Evolutionary conservation across 176 grass and related monocot species (phyloP).

Genomic region (Elaeis guineensis): DNA sequence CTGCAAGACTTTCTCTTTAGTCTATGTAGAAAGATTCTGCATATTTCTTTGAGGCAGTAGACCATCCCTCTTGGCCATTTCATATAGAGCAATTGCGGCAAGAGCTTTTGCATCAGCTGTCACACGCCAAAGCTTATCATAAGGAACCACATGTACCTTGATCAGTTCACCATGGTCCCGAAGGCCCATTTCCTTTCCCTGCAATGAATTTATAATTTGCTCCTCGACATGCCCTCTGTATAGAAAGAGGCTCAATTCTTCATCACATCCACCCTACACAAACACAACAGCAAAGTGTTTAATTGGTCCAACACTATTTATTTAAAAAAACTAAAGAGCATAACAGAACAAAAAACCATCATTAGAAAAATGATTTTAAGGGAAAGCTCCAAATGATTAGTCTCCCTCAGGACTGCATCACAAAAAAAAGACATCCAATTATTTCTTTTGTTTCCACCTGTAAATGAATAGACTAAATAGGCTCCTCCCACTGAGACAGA

Average conservation of each 20-base stretch:
- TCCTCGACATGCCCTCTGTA: constrained; percentile 41
- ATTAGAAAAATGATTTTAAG: no score
- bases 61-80: constrained; percentile 78
- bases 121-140: constrained; percentile 46
- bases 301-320: no score
- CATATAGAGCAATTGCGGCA: constrained; percentile 74
- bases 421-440: neutral
- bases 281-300: neutral
- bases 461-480: no score
- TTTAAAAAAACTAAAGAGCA: neutral
- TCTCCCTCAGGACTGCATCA: no score
- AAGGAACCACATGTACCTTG: constrained; percentile 59
- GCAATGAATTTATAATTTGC: constrained; percentile 45
- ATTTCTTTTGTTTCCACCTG: no score
- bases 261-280: constrained; percentile 69
- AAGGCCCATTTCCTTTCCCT: constrained; percentile 82
- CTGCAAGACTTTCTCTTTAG: no score
- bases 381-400: no score
- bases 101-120: constrained; percentile 64
- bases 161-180: constrained; percentile 83
- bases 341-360: neutral
- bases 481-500: no score
- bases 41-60: constrained; percentile 22
- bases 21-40: no score
- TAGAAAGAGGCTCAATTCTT: constrained; percentile 69